These are phyloP conservation scores for Scopulariopsis brevicaulis DNA, from an alignment of 2,329 filamentous ascomycete species.

Conservation along the genomic window DNA sequence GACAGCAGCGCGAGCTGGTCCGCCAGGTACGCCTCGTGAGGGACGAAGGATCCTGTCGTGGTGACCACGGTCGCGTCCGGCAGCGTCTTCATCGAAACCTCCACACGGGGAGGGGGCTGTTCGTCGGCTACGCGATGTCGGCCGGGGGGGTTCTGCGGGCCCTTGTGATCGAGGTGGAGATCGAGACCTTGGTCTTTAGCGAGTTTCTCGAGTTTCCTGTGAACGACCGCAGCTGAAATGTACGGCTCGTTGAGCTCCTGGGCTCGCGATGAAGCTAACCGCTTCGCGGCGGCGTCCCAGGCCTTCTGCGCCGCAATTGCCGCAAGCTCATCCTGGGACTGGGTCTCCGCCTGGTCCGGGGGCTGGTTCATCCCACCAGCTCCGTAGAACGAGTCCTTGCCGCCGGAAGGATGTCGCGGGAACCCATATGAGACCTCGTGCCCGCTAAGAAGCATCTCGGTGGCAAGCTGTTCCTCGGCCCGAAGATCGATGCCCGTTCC, in stretches of 20 bases:
- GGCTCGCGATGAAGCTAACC: conserved; percentile 45
- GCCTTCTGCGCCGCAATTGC: conserved; percentile 54
- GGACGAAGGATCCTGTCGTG: conserved; percentile 57
- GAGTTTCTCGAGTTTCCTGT: conserved; percentile 45
- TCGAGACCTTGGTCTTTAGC: conserved; percentile 44
- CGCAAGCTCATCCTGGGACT: conserved; percentile 51
- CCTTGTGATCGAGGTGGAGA: conserved; percentile 45
- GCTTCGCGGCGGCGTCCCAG: conserved; percentile 54
- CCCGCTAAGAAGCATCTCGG: conserved; percentile 43
- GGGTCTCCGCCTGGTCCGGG: conserved; percentile 28
- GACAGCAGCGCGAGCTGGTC: conserved; percentile 78
- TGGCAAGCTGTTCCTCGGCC: conserved; percentile 75
- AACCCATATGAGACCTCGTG: conserved; percentile 35
- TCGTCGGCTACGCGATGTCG: conserved; percentile 37
- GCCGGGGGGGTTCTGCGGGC: conserved; percentile 26
- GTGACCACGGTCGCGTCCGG: conserved; percentile 52
- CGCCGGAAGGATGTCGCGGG: conserved; percentile 36
- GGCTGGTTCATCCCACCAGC: conserved; percentile 56
- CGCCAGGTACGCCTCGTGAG: conserved; percentile 64
- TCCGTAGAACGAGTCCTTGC: conserved; percentile 49
- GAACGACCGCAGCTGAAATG: conserved; percentile 50
- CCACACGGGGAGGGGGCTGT: conserved; percentile 39
- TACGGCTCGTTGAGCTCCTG: conserved; percentile 68
- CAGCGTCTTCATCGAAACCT: conserved; percentile 40
- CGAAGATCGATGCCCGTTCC: conserved; percentile 80